phyloP scores from a whole-genome alignment of 345 rosid species.

The Turritis glabra region DNA sequence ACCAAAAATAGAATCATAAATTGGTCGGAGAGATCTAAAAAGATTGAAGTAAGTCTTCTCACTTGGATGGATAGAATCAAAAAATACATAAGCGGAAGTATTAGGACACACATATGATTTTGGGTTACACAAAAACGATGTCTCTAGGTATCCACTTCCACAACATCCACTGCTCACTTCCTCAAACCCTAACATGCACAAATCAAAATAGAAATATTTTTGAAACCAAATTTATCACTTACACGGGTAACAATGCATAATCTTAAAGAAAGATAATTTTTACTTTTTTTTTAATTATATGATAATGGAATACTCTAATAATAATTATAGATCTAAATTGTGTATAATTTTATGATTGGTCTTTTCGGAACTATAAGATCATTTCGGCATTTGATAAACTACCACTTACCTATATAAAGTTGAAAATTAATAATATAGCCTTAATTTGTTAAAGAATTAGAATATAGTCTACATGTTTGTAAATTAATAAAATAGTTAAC shows the following conservation, averaged over 20 bases:
- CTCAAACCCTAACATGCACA: conserved; percentile 49
- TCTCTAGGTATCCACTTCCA: conserved; percentile 72
- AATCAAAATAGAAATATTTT: neutral
- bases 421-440: neutral
- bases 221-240: neutral
- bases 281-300: neutral
- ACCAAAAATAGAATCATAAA: conserved; percentile 37
- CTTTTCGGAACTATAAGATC: neutral
- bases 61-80: conserved; percentile 88
- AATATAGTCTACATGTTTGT: neutral
- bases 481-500: neutral
- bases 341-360: neutral
- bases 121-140: conserved; percentile 61
- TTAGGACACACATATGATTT: conserved; percentile 59
- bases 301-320: neutral
- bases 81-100: conserved; percentile 71
- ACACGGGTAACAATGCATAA: neutral
- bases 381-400: neutral
- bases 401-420: neutral
- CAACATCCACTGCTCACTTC: conserved; percentile 69
- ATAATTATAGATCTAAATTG: neutral
- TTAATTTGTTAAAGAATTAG: neutral
- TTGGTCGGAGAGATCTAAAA: conserved; percentile 40
- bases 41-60: conserved; percentile 50
- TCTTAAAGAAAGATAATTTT: neutral